phyloP scores from a whole-genome alignment of 352 stramenopile species.

The Phytophthora sojae region DNA sequence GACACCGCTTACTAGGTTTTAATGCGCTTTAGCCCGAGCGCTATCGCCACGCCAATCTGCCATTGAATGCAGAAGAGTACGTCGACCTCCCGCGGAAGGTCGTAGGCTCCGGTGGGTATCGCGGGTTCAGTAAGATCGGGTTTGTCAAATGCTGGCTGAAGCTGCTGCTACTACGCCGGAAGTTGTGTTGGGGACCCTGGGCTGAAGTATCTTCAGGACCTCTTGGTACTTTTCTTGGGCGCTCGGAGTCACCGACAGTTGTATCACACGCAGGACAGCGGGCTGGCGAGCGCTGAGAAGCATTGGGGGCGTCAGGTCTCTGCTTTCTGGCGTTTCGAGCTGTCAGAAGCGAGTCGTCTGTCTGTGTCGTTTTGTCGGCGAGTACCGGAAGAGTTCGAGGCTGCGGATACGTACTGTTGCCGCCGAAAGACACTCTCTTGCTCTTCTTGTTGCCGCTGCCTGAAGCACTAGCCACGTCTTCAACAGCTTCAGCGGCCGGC shows the following conservation, averaged over 20 bases:
- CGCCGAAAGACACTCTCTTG: conserved; percentile 40
- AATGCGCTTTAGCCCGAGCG: not conserved
- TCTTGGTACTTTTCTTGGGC: conserved; percentile 26
- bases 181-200: conserved; percentile 13
- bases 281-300: not conserved
- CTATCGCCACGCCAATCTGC: conserved; percentile 43
- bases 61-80: conserved; percentile 47
- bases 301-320: not conserved
- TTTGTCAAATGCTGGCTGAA: conserved; percentile 38
- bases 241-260: conserved; percentile 13
- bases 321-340: conserved; percentile 7
- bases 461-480: conserved; percentile 2
- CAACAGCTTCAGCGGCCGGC: not conserved
- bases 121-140: conserved; percentile 57
- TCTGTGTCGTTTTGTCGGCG: conserved; percentile 49
- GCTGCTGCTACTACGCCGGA: conserved; percentile 23
- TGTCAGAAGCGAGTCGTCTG: conserved; percentile 26
- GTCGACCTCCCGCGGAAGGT: conserved; percentile 50
- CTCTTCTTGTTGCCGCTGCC: conserved; percentile 7
- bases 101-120: conserved; percentile 54
- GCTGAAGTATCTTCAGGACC: conserved; percentile 2
- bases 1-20: not conserved
- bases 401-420: conserved; percentile 14
- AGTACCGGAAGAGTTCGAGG: conserved; percentile 37
- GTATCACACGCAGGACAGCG: conserved; percentile 16